phyloP scores from a whole-genome alignment of 2,329 filamentous ascomycete genomes.

The Colletotrichum sojae region DNA sequence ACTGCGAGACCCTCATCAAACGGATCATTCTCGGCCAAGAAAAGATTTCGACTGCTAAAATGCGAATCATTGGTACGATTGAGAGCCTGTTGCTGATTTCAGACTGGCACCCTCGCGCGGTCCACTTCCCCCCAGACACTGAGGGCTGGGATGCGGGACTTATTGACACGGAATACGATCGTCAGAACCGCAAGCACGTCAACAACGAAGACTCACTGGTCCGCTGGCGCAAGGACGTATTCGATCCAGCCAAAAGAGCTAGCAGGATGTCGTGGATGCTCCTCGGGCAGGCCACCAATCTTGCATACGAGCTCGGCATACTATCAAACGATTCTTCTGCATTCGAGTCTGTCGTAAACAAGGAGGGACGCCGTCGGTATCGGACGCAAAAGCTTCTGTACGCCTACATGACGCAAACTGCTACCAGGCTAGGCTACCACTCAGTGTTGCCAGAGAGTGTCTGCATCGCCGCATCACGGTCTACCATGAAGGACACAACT shows the following conservation, averaged over 20 bases:
- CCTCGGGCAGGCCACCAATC: constrained; percentile 42
- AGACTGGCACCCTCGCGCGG: constrained; percentile 44
- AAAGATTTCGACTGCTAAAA: constrained; percentile 43
- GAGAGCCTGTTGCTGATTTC: constrained; percentile 45
- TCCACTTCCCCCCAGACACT: constrained; percentile 44
- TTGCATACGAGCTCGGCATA: constrained; percentile 44
- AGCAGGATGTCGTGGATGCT: constrained; percentile 49
- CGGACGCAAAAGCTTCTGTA: constrained; percentile 43
- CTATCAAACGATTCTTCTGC: constrained; percentile 26
- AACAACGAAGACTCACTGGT: constrained; percentile 44
- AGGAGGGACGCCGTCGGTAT: constrained; percentile 3
- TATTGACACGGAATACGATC: constrained; percentile 43
- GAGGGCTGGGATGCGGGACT: constrained; percentile 44
- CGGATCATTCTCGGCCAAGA: constrained; percentile 43
- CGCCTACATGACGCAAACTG: constrained; percentile 42
- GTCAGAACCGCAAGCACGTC: constrained; percentile 37
- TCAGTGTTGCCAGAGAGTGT: constrained; percentile 32
- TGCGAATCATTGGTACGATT: constrained; percentile 41
- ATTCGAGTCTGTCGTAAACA: background rate
- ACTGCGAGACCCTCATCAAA: constrained; percentile 43
- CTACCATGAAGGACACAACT: background rate
- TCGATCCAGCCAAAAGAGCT: constrained; percentile 45
- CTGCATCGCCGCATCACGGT: constrained; percentile 15
- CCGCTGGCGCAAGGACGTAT: constrained; percentile 46
- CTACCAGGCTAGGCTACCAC: constrained; percentile 21